phyloP scores from a whole-genome alignment of 179 eudicot genomes.

The Patellifolia procumbens region DNA sequence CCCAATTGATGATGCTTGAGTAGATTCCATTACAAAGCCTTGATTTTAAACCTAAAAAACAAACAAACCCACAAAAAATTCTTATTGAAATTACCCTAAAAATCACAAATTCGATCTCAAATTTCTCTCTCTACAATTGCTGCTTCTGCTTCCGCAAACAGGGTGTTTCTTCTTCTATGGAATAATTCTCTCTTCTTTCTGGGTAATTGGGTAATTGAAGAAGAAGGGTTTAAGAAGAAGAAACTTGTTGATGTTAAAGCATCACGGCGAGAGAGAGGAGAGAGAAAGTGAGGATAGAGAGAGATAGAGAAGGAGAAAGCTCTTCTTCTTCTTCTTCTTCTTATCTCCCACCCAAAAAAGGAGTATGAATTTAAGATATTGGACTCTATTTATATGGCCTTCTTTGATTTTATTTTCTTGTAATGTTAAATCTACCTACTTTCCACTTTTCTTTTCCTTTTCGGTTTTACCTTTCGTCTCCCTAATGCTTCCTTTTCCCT shows the following conservation, averaged over 20 bases:
- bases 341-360: conserved; percentile 22
- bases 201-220: conserved; percentile 8
- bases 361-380: conserved; percentile 10
- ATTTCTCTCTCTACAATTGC: conserved; percentile 16
- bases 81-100: conserved; percentile 3
- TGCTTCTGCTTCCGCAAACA: too few species aligned
- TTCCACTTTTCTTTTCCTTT: not conserved
- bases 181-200: not conserved
- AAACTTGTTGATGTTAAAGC: conserved; percentile 4
- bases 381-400: conserved; percentile 32
- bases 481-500: too few species aligned
- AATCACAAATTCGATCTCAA: not conserved
- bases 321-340: not conserved
- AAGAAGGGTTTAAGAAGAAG: conserved; percentile 39
- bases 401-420: not conserved
- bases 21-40: conserved; percentile 30
- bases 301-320: conserved; percentile 16
- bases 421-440: not conserved
- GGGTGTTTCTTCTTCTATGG: not conserved
- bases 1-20: conserved; percentile 25
- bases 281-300: conserved; percentile 15
- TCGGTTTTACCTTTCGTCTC: not conserved
- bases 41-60: not conserved
- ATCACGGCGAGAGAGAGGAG: conserved; percentile 10
- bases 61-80: conserved; percentile 12